Conservation (phyloP, 164 flowering plant species). For the Vitis amurensis region DNA sequence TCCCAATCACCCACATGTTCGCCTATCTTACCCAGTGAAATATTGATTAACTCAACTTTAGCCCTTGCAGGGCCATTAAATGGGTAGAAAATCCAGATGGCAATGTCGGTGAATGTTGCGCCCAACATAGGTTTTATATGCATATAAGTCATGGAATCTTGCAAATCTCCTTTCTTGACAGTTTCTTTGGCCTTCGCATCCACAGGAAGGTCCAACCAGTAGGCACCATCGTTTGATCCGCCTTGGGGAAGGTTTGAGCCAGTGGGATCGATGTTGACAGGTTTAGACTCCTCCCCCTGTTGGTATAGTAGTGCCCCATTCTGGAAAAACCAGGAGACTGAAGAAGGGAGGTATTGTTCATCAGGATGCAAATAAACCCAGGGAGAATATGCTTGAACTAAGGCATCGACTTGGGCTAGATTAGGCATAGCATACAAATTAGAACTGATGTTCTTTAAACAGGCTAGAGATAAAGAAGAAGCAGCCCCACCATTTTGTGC, state of each 20-base stretch:
- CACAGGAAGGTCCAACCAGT: slow-evolving; percentile 82
- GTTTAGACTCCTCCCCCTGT: slow-evolving; percentile 53
- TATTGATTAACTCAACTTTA: slow-evolving; percentile 31
- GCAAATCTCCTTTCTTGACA: slow-evolving; percentile 64
- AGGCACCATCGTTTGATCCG: slow-evolving; percentile 65
- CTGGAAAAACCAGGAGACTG: slow-evolving; percentile 72
- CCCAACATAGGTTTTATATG: slow-evolving; percentile 81
- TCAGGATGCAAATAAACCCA: slow-evolving; percentile 72
- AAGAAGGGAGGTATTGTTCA: slow-evolving; percentile 69
- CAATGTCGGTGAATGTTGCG: slow-evolving; percentile 68
- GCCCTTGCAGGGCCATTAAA: slow-evolving; percentile 63
- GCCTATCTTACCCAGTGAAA: slow-evolving; percentile 47
- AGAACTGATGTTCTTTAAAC: slow-evolving; percentile 48
- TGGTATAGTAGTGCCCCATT: slow-evolving; percentile 65
- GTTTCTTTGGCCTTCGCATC: slow-evolving; percentile 39
- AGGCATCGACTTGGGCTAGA: slow-evolving; percentile 41
- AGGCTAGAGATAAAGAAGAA: slow-evolving; percentile 29
- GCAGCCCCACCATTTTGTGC: slow-evolving; percentile 22
- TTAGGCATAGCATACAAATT: slow-evolving; percentile 56
- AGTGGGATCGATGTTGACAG: slow-evolving; percentile 40
- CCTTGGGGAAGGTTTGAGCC: slow-evolving; percentile 86
- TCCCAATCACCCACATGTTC: slow-evolving; percentile 75
- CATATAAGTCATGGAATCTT: slow-evolving; percentile 46
- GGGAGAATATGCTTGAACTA: slow-evolving; percentile 63
- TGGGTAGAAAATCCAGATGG: slow-evolving; percentile 77